phyloP scores from a whole-genome alignment of 257 asterid genomes.

The Solanum paucissectum region DNA sequence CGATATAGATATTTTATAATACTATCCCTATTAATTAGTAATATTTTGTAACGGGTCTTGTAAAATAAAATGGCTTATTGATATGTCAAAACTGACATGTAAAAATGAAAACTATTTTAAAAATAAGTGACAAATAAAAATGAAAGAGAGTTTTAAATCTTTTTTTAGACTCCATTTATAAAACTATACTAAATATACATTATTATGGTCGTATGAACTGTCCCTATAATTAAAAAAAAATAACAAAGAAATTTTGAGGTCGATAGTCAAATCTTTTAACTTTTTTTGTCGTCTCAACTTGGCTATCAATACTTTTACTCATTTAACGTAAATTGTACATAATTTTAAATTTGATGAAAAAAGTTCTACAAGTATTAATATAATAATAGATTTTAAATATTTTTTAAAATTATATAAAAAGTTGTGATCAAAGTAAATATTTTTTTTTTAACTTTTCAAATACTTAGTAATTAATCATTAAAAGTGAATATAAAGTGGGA shows the following conservation, averaged over 20 bases:
- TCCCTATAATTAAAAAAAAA: background rate
- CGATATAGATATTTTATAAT: too few relatives aligned
- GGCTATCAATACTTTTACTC: background rate
- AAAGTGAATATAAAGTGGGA: background rate
- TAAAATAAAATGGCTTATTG: too few relatives aligned
- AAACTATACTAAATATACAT: too few relatives aligned
- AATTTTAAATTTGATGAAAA: background rate
- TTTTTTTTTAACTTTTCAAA: background rate
- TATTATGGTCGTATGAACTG: background rate
- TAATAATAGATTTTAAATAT: background rate
- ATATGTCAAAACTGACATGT: too few relatives aligned
- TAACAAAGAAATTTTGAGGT: background rate
- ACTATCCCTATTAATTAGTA: too few relatives aligned
- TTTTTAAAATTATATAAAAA: background rate
- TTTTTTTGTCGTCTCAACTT: background rate
- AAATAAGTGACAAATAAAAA: too few relatives aligned
- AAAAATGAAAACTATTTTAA: too few relatives aligned
- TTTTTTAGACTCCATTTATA: fast-evolving
- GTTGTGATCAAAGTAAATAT: background rate
- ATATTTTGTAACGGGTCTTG: too few relatives aligned
- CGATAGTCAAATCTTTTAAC: background rate
- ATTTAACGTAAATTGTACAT: background rate
- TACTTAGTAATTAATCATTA: background rate
- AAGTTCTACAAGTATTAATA: background rate
- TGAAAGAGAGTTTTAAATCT: fast-evolving